Conservation (phyloP, 352 stramenopile species). For the Pythium coloratum region DNA sequence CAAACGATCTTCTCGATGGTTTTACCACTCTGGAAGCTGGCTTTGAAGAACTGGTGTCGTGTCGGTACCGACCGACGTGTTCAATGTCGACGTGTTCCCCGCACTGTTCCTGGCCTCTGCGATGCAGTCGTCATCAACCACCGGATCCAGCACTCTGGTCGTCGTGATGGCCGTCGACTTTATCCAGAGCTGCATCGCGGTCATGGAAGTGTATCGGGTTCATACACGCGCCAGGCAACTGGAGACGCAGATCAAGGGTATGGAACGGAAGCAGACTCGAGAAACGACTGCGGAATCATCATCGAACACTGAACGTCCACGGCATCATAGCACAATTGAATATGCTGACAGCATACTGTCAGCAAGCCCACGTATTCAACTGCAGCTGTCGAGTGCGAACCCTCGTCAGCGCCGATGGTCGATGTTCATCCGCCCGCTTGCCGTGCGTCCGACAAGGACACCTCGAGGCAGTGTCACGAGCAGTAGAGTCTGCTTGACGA, state of each 20-base stretch:
- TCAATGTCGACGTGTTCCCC: constrained; percentile 19
- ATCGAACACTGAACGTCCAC: no score
- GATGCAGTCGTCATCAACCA: constrained; percentile 14
- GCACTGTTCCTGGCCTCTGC: constrained; percentile 13
- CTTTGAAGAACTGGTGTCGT: constrained; percentile 5
- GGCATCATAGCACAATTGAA: no score
- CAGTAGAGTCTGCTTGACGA: no score
- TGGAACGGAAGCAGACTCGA: not conserved
- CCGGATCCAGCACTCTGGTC: not conserved
- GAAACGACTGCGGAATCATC: not conserved
- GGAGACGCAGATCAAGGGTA: not conserved
- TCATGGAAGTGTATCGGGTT: not conserved
- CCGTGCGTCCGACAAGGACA: no score
- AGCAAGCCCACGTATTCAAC: no score
- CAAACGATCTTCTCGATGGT: not conserved
- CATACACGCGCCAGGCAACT: not conserved
- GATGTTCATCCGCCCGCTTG: no score
- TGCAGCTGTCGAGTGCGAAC: no score
- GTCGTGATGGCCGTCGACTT: constrained; percentile 9
- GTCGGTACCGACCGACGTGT: not conserved
- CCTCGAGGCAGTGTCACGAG: no score
- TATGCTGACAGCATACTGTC: no score
- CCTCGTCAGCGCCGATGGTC: no score
- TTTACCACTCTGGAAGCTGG: not conserved
- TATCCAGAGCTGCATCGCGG: constrained; percentile 2